Base-by-base conservation (phyloP, 164 flowering plant species). In the Litsea cubeba region DNA sequence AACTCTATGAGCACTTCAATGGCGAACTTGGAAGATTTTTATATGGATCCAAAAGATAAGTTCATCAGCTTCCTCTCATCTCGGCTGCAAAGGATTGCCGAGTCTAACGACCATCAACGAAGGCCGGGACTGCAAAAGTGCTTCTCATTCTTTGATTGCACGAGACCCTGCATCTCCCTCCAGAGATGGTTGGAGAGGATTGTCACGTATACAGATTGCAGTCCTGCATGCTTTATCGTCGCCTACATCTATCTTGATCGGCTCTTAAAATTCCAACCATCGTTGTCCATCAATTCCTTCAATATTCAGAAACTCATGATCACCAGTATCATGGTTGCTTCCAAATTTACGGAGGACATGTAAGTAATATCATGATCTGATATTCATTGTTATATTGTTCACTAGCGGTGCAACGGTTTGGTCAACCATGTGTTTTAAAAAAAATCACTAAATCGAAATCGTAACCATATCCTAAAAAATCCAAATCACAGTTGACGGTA, bases 181-280 rank as follows among this genome's bases (percentile, higher is more conserved):
- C 75, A 79, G 50, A 81, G 82, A 68, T 89, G 88, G 63, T 54
- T 91, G 6, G 89, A 85, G 71, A 84, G 96, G 77, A 88, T 89
- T 71, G 87, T 83, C 81, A 87, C 79, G 84, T 90, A 93, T 77
- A 81, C 88, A 0, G 76, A 77, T 50, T 91, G 95, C 81, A 87
- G 93, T 77, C 81, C 89, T 8, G 87, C 90, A 50, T 88, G 95
- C 74, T 87, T 80, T 65, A 78, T 87, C 28, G 79, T 84, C 3
- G 94, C 91, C 1, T 86, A 87, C 65, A 76, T 90, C 26, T 91
- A 91, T 75, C 83, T 90, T 1, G 86, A 86, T 62, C 80, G 90
- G 70, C 88, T 84, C n/a, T 68, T 76, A 11, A 79, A 78, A 58
- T 60, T 70, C 20, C 86, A 86, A 50, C 89, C 85, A 7, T 65